phyloP scores from a whole-genome alignment of 345 rosid genomes.

The Cardamine occulta region DNA sequence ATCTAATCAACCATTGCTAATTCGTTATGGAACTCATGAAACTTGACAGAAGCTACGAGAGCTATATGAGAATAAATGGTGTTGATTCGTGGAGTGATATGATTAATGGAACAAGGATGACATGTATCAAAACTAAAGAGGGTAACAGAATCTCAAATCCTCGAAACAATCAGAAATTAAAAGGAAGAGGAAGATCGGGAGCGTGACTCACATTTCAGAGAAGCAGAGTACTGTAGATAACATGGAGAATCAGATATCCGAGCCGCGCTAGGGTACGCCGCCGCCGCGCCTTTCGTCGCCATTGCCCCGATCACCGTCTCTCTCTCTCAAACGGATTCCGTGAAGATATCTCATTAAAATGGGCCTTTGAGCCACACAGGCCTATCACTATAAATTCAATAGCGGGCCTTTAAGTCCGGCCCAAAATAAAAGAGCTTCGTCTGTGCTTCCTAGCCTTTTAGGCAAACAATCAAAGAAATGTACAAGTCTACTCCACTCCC shows the following conservation, averaged over 20 bases:
- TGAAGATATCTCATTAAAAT: conserved; percentile 1
- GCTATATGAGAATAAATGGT: background rate
- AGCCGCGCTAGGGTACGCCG: conserved; percentile 75
- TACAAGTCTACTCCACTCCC: background rate
- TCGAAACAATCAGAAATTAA: background rate
- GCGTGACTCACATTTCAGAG: conserved; percentile 72
- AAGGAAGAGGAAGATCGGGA: conserved; percentile 13
- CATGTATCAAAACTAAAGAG: background rate
- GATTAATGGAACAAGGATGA: background rate
- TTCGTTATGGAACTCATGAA: conserved; percentile 1
- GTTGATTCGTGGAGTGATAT: conserved; percentile 6
- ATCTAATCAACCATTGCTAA: conserved; percentile 6
- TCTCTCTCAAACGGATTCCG: background rate
- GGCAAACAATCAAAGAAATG: background rate
- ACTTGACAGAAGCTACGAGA: conserved; percentile 1
- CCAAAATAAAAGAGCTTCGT: conserved; percentile 13
- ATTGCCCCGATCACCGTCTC: conserved; percentile 30
- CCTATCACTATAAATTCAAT: background rate
- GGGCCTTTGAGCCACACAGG: conserved; percentile 1
- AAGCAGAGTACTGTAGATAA: conserved; percentile 76
- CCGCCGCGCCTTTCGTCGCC: conserved; percentile 48
- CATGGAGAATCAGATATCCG: conserved; percentile 85
- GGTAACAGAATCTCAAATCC: conserved; percentile 2
- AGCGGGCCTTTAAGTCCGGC: conserved; percentile 16
- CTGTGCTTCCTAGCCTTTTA: background rate